Conservation (phyloP, 768 basidiomycete genomes). For the Amylocystis lapponica region DNA sequence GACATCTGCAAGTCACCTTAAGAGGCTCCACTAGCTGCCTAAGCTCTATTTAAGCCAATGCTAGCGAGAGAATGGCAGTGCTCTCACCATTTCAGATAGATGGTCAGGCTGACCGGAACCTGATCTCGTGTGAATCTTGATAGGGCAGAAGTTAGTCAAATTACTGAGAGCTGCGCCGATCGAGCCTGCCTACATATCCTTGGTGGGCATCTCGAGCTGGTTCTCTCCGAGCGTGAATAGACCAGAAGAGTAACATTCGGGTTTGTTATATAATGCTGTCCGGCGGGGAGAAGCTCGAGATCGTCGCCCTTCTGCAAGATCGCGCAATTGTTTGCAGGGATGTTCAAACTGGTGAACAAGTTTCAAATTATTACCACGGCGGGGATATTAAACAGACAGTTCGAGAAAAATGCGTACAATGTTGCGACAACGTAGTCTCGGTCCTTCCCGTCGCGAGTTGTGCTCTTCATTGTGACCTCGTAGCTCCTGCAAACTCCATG, state of each 20-base stretch:
- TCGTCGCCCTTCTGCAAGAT: slow-evolving; percentile 80
- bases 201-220: slow-evolving; percentile 82
- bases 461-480: slow-evolving; percentile 74
- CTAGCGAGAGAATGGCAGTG: no score
- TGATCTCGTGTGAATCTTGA: slow-evolving; percentile 77
- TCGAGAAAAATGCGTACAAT: slow-evolving; percentile 44
- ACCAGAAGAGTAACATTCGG: slow-evolving; percentile 75
- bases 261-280: slow-evolving; percentile 81
- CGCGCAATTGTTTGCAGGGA: slow-evolving; percentile 84
- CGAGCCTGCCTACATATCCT: slow-evolving; percentile 72
- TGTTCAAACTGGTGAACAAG: slow-evolving; percentile 52
- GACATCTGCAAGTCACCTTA: slow-evolving; percentile 25
- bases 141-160: no score
- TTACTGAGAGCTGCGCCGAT: no score
- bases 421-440: slow-evolving; percentile 74
- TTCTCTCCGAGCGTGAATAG: slow-evolving; percentile 79
- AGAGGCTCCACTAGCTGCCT: slow-evolving; percentile 50
- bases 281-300: slow-evolving; percentile 70
- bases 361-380: not conserved
- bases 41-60: not conserved
- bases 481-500: slow-evolving; percentile 39
- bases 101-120: slow-evolving; percentile 77
- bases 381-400: not conserved
- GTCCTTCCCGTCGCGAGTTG: slow-evolving; percentile 33
- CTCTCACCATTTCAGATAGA: slow-evolving; percentile 76